Conservation (phyloP, 257 asterid genomes). For the Jacaranda mimosifolia region DNA sequence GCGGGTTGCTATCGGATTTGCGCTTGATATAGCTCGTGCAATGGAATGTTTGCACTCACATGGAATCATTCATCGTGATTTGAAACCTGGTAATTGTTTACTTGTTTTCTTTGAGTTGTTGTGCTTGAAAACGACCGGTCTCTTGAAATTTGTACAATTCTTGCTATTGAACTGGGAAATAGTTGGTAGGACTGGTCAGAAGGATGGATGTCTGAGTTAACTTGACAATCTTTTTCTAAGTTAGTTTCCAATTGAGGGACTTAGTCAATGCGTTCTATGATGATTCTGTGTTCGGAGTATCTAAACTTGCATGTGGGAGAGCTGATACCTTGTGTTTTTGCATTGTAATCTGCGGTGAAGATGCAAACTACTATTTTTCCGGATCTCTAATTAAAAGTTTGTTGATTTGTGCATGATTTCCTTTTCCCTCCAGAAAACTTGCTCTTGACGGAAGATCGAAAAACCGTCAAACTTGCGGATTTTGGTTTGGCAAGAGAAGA, state of each 20-base stretch:
- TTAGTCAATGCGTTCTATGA: background rate
- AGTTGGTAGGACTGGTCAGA: background rate
- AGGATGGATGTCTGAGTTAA: background rate
- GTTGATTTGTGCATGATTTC: background rate
- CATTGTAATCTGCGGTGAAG: background rate
- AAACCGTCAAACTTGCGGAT: constrained; percentile 88
- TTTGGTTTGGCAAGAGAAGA: constrained; percentile 99
- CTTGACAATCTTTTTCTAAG: background rate
- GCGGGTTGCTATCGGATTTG: constrained; percentile 76
- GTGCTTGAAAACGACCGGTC: background rate
- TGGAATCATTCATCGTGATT: constrained; percentile 93
- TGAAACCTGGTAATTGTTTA: constrained; percentile 76
- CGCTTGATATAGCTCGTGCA: constrained; percentile 94
- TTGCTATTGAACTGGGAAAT: constrained; percentile 13
- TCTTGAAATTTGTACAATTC: background rate
- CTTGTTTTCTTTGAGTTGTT: constrained; percentile 11
- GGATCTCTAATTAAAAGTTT: background rate
- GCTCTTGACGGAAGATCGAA: constrained; percentile 86
- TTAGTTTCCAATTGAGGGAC: background rate
- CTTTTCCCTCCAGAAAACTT: constrained; percentile 70
- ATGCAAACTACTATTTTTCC: background rate
- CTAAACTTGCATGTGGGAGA: background rate
- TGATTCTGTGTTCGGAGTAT: background rate
- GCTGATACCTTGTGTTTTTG: background rate
- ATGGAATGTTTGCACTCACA: constrained; percentile 94